Evolutionary conservation across 805 yeast species (phyloP).

Genomic region (Wickerhamomyces xylosicus): DNA sequence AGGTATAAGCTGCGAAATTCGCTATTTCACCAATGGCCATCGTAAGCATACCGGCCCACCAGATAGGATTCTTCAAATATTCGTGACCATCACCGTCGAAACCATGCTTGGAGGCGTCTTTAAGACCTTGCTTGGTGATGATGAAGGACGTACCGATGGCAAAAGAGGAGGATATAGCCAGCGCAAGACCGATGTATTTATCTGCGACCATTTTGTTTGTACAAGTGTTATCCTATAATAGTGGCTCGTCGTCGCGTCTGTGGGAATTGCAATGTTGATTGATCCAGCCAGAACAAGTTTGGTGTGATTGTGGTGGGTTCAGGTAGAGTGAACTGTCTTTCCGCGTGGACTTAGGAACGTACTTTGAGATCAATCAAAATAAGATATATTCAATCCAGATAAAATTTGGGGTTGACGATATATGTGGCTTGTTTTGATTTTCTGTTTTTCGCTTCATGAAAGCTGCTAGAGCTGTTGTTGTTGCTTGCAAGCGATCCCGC

Average conservation of each 20-base stretch:
- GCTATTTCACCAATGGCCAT: conserved; percentile 91
- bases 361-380: no score
- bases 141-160: conserved; percentile 90
- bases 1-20: conserved; percentile 89
- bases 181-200: conserved; percentile 79
- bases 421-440: no score
- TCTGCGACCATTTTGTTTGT: conserved; percentile 41
- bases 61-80: conserved; percentile 73
- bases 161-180: conserved; percentile 78
- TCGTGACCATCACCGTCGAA: conserved; percentile 64
- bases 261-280: not conserved
- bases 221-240: no score
- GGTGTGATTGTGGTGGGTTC: no score
- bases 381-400: no score
- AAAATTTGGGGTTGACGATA: no score
- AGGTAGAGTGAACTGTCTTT: no score
- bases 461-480: no score
- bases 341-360: no score
- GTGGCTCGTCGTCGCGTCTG: not conserved
- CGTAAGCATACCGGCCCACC: conserved; percentile 91
- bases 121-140: conserved; percentile 78
- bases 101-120: conserved; percentile 59
- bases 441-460: no score
- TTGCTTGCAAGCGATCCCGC: no score
- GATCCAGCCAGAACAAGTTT: no score